Evolutionary conservation across 2,329 filamentous ascomycete species (phyloP), one percentile per base, ranked within the genome.

Genomic region (Aspergillus latus): DNA sequence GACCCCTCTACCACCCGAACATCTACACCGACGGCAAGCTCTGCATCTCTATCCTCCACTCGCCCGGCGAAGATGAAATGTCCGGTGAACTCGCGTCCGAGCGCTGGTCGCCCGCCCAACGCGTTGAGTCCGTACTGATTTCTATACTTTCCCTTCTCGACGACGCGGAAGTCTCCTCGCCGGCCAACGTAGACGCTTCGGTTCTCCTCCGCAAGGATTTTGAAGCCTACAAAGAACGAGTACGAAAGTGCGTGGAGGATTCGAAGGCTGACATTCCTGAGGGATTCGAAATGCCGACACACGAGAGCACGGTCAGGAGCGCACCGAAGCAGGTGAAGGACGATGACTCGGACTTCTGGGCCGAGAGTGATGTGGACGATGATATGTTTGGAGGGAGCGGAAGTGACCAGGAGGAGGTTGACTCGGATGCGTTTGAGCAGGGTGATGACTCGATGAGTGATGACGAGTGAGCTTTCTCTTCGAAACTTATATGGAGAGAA

Each of bases 1-100:
- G 82, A 34, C 86, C 89, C 13, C 87, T 97, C 60, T 91, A 86
- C 76, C 93, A 99, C 73, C 93, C 93, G 2, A 99, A 99, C 73
- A 87, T 99, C 68, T 97, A 97, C 77, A 77, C 85, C 5, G 90
- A 97, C 72, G 93, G 93, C 66, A 88, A 88, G 64, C 83, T 97
- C 43, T 97, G 94, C 79, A 97, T 99, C 72, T 97, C 92, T 45
- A 99, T 99, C 67, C 85, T 99, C 9, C 93, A 99, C 74, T 84
- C 85, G 15, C 92, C 94, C 0, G 94, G 94, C 63, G 91, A 97
- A 59, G 93, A 97, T 70, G 85, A 89, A 64, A 93, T 92, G 80
- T 96, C 92, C 0, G 94, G 94, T 59, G 93, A 97, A 75, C 77
- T 84, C 39, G 93, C 94, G 5, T 88, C 88, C 57, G 94, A 97